A percentile compares a stretch with the other conserved stretches of the same genome.
Evolutionary conservation across 345 rosid species (phyloP).

Genomic region (Citropsis articulata): DNA sequence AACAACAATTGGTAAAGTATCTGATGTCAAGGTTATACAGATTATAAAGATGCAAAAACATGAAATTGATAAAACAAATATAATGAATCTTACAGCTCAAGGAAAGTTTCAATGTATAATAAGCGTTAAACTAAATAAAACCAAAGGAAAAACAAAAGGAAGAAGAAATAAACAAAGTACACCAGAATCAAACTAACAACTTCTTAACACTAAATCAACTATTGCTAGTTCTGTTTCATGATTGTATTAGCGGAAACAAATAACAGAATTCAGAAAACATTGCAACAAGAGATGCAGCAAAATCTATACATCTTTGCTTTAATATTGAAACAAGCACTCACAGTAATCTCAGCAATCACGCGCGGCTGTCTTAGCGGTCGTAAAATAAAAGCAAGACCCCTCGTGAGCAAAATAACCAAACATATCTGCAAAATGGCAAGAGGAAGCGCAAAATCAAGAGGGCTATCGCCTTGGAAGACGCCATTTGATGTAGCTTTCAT

Average conservation of each 20-base stretch:
- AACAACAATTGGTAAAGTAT: not conserved
- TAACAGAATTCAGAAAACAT: not conserved
- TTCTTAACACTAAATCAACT: not conserved
- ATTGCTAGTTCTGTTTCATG: not conserved
- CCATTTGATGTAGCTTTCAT: conserved; percentile 82
- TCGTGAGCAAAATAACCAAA: conserved; percentile 57
- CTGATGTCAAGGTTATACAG: not conserved
- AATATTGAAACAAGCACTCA: conserved; percentile 19
- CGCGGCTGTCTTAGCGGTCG: conserved; percentile 76
- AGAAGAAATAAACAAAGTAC: not conserved
- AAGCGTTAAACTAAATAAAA: not conserved
- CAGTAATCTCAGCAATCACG: conserved; percentile 79
- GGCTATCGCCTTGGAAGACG: conserved; percentile 64
- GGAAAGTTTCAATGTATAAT: not conserved
- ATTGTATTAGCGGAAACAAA: not conserved
- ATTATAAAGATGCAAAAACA: not conserved
- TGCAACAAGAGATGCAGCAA: not conserved
- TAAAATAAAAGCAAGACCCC: conserved; percentile 58
- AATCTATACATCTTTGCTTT: not conserved
- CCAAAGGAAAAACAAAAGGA: not conserved
- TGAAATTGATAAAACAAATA: not conserved
- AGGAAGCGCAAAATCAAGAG: conserved; percentile 68
- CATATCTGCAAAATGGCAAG: conserved; percentile 69
- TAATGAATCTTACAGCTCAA: not conserved
- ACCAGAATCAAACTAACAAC: not conserved